Base-by-base conservation (phyloP, 352 stramenopile genomes). In the Blastocystis sp. region DNA sequence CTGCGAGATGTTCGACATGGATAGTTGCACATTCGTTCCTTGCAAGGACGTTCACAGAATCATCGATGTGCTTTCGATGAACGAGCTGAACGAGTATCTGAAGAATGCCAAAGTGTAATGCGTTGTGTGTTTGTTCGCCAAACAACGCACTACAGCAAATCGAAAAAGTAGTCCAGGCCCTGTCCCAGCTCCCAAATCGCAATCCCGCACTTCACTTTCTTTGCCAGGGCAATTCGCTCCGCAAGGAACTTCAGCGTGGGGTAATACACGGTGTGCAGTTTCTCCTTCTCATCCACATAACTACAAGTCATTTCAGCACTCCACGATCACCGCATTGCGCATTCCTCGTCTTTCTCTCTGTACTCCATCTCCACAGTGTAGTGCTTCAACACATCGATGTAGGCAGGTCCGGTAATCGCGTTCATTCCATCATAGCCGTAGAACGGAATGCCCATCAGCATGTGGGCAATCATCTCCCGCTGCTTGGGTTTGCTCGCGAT, bases 171-270 rank as follows among this genome's bases (percentile, higher is more conserved):
- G 61, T 79, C 64, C 23, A 88, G 48, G 4, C 78, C 78, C 48
- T 88, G 78, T 5, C 78, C 78, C 34, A 88, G n/a, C 56, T 88
- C 78, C 78, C 78, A 88, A 66, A 88, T 88, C 21, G 56, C 45
- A 28, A 79, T 65, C 23, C 78, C 78, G 52, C 64, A 79, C 19
- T 88, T 74, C 21, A 76, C 19, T 7, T 88, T 62, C 60, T 78
- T 59, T 1, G 64, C 64, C 56, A 88, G 43, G 2, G 9, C 53
- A 9, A 88, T 64, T 14, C 78, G 38, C 21, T 88, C 78, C 60
- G 79, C 21, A n/a, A 88, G 34, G 59, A 76, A 79, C 7, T 60
- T 48, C 28, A 88, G 67, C 3, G 59, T 64, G 7, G 78, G 78
- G 56, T 77, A 88, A 41, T 62, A 78, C 14, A 88, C 21, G 10